A percentile compares a stretch with the other conserved stretches of the same genome.
These are phyloP conservation scores for Malus fusca DNA, from an alignment of 306 rosid genomes.

Conservation along the genomic window DNA sequence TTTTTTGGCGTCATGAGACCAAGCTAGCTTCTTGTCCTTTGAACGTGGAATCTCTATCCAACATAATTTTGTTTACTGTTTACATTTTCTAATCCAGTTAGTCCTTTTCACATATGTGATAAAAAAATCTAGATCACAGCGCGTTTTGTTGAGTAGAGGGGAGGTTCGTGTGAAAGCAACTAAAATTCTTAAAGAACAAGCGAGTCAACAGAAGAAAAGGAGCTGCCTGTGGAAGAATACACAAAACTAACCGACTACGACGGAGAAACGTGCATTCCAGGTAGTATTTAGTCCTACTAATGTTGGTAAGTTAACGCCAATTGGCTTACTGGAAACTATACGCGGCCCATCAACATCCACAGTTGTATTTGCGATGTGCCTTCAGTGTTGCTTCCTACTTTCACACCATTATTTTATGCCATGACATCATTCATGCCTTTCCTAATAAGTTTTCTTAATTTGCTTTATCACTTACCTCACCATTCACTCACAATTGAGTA, in stretches of 20 bases:
- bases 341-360: neutral
- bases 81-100: too few species aligned
- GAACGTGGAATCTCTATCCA: too few species aligned
- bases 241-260: too few species aligned
- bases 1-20: too few species aligned
- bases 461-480: neutral
- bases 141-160: neutral
- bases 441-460: neutral
- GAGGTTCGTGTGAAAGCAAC: neutral
- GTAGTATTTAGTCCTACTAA: neutral
- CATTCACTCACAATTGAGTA: neutral
- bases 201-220: neutral
- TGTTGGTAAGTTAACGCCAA: neutral
- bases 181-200: neutral
- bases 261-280: neutral
- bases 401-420: neutral
- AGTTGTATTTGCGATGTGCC: neutral
- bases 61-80: too few species aligned
- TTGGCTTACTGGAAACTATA: too few species aligned
- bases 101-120: too few species aligned
- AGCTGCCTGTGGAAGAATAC: neutral
- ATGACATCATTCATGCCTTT: neutral
- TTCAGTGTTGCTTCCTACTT: neutral
- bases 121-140: neutral
- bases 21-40: too few species aligned